A percentile compares a stretch with the other conserved stretches of the same genome.
These are phyloP conservation scores for Boletus nobilissimus DNA, from an alignment of 1,284 basidiomycete genomes.

Conservation along the genomic window DNA sequence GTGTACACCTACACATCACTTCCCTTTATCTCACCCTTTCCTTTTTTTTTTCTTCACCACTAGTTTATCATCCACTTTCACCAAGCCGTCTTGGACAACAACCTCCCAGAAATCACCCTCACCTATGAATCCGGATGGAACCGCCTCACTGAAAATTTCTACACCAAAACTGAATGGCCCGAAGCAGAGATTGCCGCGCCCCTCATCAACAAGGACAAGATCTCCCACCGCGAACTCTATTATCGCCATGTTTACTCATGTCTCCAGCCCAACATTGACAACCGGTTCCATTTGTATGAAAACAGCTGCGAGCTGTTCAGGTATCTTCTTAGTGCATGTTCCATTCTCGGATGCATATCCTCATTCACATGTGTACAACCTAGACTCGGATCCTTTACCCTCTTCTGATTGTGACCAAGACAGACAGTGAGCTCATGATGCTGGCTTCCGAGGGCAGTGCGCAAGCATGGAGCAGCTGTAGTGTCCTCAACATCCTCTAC, in stretches of 20 bases:
- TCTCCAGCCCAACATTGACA: constrained; percentile 93
- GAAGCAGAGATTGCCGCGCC: constrained; percentile 96
- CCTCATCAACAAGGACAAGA: constrained; percentile 92
- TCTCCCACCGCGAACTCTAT: constrained; percentile 96
- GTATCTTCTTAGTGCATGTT: constrained; percentile 81
- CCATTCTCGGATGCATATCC: not conserved
- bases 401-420: constrained; percentile 89
- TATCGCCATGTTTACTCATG: constrained; percentile 96
- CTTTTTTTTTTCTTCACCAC: not conserved
- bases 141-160: constrained; percentile 95
- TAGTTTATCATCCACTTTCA: constrained; percentile 94
- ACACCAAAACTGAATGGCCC: constrained; percentile 95
- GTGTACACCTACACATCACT: not conserved
- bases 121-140: constrained; percentile 98
- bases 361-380: not conserved
- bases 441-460: constrained; percentile 74
- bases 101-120: constrained; percentile 87
- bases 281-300: constrained; percentile 98
- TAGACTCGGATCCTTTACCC: constrained; percentile 95
- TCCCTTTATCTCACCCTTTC: not conserved
- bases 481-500: constrained; percentile 97
- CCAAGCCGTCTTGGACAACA: constrained; percentile 87
- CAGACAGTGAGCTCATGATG: constrained; percentile 88
- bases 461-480: constrained; percentile 96
- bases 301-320: constrained; percentile 99